Conservation (phyloP, 768 basidiomycete genomes). For the Mycena capillaripes region DNA sequence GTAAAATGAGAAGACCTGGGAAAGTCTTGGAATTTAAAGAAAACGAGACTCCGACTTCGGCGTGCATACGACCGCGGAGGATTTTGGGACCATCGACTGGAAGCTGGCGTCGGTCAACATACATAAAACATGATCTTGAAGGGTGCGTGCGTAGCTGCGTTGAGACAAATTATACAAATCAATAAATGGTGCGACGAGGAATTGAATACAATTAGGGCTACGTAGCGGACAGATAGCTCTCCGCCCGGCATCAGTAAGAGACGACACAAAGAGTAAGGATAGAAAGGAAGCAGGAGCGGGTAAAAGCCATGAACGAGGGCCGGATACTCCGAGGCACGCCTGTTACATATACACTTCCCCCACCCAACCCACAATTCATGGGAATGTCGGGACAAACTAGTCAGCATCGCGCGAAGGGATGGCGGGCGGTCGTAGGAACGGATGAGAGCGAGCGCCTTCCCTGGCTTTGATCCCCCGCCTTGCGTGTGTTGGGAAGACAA, state of each 20-base stretch:
- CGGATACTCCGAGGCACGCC: background rate
- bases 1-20: too few relatives aligned
- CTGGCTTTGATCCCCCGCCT: background rate
- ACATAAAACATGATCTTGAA: too few relatives aligned
- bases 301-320: background rate
- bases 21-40: too few relatives aligned
- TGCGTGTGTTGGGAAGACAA: background rate
- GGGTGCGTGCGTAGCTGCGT: too few relatives aligned
- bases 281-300: background rate
- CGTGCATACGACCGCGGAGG: too few relatives aligned
- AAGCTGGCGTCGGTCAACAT: too few relatives aligned
- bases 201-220: too few relatives aligned
- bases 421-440: background rate
- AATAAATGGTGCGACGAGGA: too few relatives aligned
- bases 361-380: background rate
- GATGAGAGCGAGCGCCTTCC: background rate
- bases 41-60: too few relatives aligned
- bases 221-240: too few relatives aligned
- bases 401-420: background rate
- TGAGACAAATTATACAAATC: too few relatives aligned
- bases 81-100: too few relatives aligned
- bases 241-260: background rate
- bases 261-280: background rate
- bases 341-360: background rate
- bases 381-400: background rate